Evolutionary conservation across 1,284 basidiomycete species (phyloP).

Genomic region (Cutaneotrichosporon daszewskae): DNA sequence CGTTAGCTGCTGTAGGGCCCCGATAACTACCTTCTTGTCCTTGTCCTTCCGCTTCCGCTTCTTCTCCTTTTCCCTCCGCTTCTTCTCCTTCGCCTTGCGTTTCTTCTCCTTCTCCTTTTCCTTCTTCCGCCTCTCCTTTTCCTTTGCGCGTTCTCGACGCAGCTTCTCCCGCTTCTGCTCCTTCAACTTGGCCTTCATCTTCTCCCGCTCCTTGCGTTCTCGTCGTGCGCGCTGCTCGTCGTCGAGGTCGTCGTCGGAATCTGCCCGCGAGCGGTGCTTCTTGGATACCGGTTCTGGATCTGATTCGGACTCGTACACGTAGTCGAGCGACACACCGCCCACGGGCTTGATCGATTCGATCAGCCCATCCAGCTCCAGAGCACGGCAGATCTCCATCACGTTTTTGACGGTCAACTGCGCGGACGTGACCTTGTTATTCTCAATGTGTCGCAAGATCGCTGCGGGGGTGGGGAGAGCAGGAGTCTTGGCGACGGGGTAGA

Average conservation of each 20-base stretch:
- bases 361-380: constrained; percentile 42
- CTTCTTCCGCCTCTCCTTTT: constrained; percentile 29
- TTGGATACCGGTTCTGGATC: constrained; percentile 20
- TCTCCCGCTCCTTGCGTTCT: constrained; percentile 21
- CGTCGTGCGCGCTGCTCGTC: constrained; percentile 23
- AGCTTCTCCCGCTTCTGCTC: constrained; percentile 18
- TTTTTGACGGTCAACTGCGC: constrained; percentile 39
- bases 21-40: constrained; percentile 30
- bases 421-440: constrained; percentile 25
- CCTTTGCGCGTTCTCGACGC: constrained; percentile 21
- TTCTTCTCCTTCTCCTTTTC: constrained; percentile 27
- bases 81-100: constrained; percentile 27
- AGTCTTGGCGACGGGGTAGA: constrained; percentile 33
- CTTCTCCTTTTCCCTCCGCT: constrained; percentile 26
- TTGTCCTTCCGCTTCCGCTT: constrained; percentile 29
- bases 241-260: constrained; percentile 23
- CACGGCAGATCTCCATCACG: constrained; percentile 46
- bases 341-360: constrained; percentile 45
- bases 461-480: constrained; percentile 29
- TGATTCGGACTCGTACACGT: constrained; percentile 14
- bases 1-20: background rate
- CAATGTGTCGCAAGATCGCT: constrained; percentile 30
- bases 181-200: constrained; percentile 21
- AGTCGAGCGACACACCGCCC: constrained; percentile 26
- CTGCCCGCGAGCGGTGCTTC: constrained; percentile 11